Percentiles rank a stretch among this genome's conserved stretches.
Conservation (phyloP, 257 asterid genomes). For the Solanum paucissectum region DNA sequence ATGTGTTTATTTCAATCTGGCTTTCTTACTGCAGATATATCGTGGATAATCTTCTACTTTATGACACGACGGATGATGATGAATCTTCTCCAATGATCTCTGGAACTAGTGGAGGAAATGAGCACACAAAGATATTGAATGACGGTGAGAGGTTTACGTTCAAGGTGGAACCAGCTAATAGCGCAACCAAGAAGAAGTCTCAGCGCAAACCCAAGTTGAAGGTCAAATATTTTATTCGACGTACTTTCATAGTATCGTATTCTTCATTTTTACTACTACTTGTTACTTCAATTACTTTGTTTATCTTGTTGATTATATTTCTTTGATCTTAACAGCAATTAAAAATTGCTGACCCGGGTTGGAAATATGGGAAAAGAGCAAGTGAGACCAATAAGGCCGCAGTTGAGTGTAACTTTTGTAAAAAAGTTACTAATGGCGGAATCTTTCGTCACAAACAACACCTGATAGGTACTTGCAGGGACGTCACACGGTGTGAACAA, state of each 20-base stretch:
- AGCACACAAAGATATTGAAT: neutral
- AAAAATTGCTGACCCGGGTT: neutral
- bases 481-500: neutral
- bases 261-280: no score
- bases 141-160: conserved; percentile 13
- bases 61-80: conserved; percentile 77
- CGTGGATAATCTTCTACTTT: conserved; percentile 30
- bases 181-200: neutral
- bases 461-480: neutral
- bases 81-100: conserved; percentile 37
- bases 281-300: no score
- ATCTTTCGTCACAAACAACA: neutral
- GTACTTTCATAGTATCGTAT: no score
- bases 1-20: neutral
- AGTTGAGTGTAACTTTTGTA: neutral
- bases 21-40: neutral
- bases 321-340: neutral
- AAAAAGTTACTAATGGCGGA: neutral
- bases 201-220: no score
- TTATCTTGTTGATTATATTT: no score
- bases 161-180: conserved; percentile 32
- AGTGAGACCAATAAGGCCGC: neutral
- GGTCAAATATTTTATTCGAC: no score
- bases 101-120: conserved; percentile 7
- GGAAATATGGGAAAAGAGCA: neutral